phyloP scores from a whole-genome alignment of 2,329 filamentous ascomycete species.

The Fusarium duplospermum region DNA sequence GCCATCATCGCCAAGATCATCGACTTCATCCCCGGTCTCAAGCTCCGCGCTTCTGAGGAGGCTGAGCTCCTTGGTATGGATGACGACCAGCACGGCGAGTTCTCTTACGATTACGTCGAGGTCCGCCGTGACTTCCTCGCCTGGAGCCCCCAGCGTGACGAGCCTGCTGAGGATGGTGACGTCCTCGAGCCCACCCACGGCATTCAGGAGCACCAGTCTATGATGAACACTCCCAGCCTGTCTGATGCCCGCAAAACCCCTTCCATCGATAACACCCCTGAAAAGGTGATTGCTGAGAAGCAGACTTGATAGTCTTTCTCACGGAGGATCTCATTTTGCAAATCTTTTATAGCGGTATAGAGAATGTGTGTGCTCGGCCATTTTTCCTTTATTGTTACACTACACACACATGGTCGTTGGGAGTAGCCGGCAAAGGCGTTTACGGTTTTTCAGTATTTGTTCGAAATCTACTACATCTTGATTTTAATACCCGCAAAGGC shows the following conservation, averaged over 20 bases:
- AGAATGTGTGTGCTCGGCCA: constrained; percentile 6
- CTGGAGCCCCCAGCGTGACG: constrained; percentile 81
- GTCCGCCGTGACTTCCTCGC: constrained; percentile 88
- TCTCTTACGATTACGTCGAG: constrained; percentile 91
- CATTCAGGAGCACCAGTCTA: constrained; percentile 71
- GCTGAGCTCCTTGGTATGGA: constrained; percentile 90
- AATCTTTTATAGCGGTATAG: constrained; percentile 34
- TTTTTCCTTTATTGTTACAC: constrained; percentile 11
- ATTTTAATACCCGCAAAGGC: constrained; percentile 41
- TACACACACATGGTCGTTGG: constrained; percentile 23
- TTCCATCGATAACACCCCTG: constrained; percentile 31
- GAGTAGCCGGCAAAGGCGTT: constrained; percentile 44
- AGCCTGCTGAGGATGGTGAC: constrained; percentile 69
- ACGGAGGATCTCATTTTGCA: constrained; percentile 11
- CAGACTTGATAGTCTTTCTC: constrained; percentile 12
- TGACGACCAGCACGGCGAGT: constrained; percentile 90
- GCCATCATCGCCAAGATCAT: constrained; percentile 79
- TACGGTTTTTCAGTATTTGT: constrained; percentile 16
- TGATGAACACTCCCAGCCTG: constrained; percentile 49
- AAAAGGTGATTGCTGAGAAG: constrained; percentile 27
- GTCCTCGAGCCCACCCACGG: constrained; percentile 75
- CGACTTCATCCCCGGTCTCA: constrained; percentile 80
- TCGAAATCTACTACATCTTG: constrained; percentile 19
- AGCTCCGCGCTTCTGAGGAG: constrained; percentile 83
- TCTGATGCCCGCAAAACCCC: constrained; percentile 44